phyloP scores from a whole-genome alignment of 2,329 filamentous ascomycete species.

The Fusarium hostae region DNA sequence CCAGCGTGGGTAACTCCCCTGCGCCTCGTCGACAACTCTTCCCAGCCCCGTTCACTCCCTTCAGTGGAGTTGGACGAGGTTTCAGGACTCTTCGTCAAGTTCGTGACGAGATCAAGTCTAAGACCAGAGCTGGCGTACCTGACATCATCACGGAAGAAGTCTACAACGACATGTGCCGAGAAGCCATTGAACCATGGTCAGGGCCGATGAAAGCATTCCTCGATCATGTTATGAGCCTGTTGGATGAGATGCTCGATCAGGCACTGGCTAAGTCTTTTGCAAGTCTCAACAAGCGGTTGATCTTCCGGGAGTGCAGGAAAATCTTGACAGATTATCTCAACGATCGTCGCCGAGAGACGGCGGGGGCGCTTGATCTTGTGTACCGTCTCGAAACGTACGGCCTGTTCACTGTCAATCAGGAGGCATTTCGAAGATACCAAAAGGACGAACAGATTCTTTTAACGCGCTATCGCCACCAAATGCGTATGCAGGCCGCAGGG shows the following conservation, averaged over 20 bases:
- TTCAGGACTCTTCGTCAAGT: constrained; percentile 63
- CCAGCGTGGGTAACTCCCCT: constrained; percentile 29
- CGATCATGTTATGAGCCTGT: constrained; percentile 57
- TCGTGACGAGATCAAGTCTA: constrained; percentile 63
- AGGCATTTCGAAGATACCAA: constrained; percentile 59
- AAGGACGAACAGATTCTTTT: constrained; percentile 59
- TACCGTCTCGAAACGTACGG: constrained; percentile 65
- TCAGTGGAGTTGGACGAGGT: constrained; percentile 51
- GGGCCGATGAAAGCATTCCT: constrained; percentile 62
- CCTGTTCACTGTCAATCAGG: constrained; percentile 67
- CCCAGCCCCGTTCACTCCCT: constrained; percentile 54
- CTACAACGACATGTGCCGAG: constrained; percentile 66
- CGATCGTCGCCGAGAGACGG: constrained; percentile 51
- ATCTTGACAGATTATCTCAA: constrained; percentile 59
- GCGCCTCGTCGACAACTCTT: constrained; percentile 32
- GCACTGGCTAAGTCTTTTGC: constrained; percentile 62
- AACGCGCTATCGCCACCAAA: constrained; percentile 59
- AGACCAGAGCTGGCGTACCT: constrained; percentile 67
- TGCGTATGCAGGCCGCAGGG: constrained; percentile 57
- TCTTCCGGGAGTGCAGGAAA: constrained; percentile 60
- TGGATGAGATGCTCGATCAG: constrained; percentile 58
- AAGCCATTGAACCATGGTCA: constrained; percentile 69
- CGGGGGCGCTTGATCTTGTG: constrained; percentile 54
- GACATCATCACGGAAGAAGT: constrained; percentile 69
- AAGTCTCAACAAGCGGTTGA: constrained; percentile 57